Evolutionary conservation across 2,329 filamentous ascomycete species (phyloP).

Genomic region (Thelonectria olida): DNA sequence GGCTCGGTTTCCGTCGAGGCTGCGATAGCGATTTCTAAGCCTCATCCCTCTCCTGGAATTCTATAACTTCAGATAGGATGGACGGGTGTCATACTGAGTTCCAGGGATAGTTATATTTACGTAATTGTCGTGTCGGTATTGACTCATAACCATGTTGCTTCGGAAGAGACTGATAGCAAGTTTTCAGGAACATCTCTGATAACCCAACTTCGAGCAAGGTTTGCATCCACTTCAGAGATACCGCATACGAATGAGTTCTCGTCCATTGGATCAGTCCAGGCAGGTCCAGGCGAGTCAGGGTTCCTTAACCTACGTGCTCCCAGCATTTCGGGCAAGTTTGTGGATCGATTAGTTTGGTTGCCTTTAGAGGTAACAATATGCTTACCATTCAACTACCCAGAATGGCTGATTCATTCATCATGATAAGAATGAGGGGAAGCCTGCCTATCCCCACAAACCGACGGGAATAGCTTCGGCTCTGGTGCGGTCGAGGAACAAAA

Average conservation of each 20-base stretch:
- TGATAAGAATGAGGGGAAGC: slow-evolving; percentile 17
- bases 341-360: neutral
- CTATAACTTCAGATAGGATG: too few species aligned
- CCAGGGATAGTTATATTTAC: neutral
- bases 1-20: neutral
- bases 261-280: neutral
- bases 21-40: neutral
- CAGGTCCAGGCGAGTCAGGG: neutral
- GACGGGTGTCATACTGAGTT: too few species aligned
- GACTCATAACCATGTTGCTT: neutral
- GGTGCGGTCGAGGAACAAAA: neutral
- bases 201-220: neutral
- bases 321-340: neutral
- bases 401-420: neutral
- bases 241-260: neutral
- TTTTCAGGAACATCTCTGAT: neutral
- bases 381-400: neutral
- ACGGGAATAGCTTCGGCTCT: slow-evolving; percentile 3
- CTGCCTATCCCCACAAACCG: slow-evolving; percentile 6
- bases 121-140: neutral
- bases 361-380: neutral
- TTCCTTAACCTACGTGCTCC: neutral
- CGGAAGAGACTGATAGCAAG: neutral
- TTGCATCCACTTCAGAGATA: neutral
- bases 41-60: too few species aligned